phyloP scores from a whole-genome alignment of 192 early-diverging fungal genomes.

The Podila epicladia region DNA sequence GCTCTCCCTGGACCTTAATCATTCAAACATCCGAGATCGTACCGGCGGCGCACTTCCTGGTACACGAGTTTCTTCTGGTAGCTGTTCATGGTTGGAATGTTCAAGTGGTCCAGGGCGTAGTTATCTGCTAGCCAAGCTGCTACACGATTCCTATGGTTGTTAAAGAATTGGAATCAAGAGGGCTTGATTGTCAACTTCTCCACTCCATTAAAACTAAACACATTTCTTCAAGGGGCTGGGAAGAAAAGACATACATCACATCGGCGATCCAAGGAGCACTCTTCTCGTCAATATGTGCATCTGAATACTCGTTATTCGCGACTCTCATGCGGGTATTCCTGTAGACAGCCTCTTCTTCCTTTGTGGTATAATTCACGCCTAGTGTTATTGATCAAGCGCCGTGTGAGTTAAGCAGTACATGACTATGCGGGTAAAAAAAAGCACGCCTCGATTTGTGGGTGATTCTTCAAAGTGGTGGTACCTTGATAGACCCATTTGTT shows the following conservation, averaged over 20 bases:
- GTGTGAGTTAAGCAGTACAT: neutral
- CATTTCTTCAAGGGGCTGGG: too few relatives aligned
- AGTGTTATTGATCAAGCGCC: neutral
- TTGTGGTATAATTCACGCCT: slow-evolving; percentile 40
- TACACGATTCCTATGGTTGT: slow-evolving; percentile 9
- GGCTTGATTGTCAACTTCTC: neutral
- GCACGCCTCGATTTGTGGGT: too few relatives aligned
- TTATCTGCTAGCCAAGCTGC: slow-evolving; percentile 15
- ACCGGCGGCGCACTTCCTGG: slow-evolving; percentile 33
- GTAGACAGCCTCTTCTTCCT: slow-evolving; percentile 18
- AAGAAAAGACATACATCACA: slow-evolving; percentile 16
- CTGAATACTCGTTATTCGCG: slow-evolving; percentile 22
- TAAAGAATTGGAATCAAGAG: neutral
- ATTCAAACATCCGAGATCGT: neutral
- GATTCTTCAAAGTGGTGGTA: slow-evolving; percentile 3
- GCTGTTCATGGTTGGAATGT: slow-evolving; percentile 15
- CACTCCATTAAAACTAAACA: neutral
- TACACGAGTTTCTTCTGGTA: slow-evolving; percentile 30
- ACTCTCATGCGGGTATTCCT: slow-evolving; percentile 12
- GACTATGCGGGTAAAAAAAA: too few relatives aligned
- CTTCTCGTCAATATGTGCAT: slow-evolving; percentile 10
- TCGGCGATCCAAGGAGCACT: slow-evolving; percentile 7
- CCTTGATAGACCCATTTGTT: slow-evolving; percentile 87
- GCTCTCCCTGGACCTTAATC: too few relatives aligned
- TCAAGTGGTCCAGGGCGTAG: slow-evolving; percentile 21